Evolutionary conservation across 1,139 yeast genomes (phyloP).

Genomic region (Nakaseomyces delphensis): DNA sequence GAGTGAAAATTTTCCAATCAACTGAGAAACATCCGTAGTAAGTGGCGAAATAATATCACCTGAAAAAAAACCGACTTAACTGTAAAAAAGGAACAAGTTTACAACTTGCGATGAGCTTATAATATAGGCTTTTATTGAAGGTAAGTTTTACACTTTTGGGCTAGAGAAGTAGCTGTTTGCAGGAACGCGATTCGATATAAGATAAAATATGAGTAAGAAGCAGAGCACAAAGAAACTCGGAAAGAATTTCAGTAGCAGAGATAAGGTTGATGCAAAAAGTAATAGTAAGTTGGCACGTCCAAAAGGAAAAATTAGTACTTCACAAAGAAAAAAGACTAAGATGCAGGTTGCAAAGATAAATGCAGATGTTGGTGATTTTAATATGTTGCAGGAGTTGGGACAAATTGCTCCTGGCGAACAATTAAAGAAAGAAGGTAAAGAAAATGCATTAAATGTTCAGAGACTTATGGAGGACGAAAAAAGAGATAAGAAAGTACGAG

Average conservation of each 20-base stretch:
- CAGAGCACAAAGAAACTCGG: slow-evolving; percentile 7
- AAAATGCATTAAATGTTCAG: slow-evolving; percentile 35
- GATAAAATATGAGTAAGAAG: neutral
- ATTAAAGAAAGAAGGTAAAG: slow-evolving; percentile 20
- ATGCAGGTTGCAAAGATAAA: slow-evolving; percentile 23
- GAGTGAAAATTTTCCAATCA: neutral
- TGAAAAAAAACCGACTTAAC: too few species aligned
- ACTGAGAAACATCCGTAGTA: neutral
- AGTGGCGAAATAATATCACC: too few species aligned
- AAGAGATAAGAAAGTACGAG: slow-evolving; percentile 40
- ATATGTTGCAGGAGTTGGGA: neutral
- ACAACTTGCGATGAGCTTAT: too few species aligned
- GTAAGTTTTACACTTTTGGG: too few species aligned
- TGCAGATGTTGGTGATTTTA: slow-evolving; percentile 10
- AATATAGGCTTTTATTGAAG: too few species aligned
- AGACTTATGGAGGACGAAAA: slow-evolving; percentile 33
- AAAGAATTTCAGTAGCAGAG: slow-evolving; percentile 7
- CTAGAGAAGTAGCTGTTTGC: neutral
- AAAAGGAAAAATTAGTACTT: slow-evolving; percentile 13
- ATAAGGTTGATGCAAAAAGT: slow-evolving; percentile 6
- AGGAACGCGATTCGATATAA: neutral
- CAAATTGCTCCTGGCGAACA: slow-evolving; percentile 29
- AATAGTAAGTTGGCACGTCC: slow-evolving; percentile 13
- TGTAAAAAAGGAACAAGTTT: too few species aligned
- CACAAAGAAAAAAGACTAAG: slow-evolving; percentile 23